These are phyloP conservation scores for Laetiporus sulphureus DNA, from an alignment of 1,284 basidiomycete species.

Conservation along the genomic window DNA sequence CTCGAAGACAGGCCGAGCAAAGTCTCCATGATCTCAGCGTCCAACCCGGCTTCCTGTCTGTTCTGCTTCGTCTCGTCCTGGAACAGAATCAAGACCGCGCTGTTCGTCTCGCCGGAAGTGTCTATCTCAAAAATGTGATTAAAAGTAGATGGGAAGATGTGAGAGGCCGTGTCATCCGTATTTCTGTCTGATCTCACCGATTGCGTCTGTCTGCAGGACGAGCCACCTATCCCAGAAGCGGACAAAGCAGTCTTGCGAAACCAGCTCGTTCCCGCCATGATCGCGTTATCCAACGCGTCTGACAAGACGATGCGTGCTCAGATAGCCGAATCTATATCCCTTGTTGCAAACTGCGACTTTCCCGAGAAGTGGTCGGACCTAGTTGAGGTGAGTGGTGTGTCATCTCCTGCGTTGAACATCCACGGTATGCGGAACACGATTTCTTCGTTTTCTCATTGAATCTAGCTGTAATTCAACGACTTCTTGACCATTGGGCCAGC, in stretches of 20 bases:
- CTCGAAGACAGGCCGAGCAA: slow-evolving; percentile 77
- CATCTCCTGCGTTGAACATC: background rate
- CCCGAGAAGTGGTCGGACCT: slow-evolving; percentile 80
- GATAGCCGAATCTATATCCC: slow-evolving; percentile 83
- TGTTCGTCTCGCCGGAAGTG: slow-evolving; percentile 73
- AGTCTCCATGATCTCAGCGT: slow-evolving; percentile 58
- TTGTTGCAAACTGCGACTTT: slow-evolving; percentile 86
- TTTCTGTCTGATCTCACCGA: slow-evolving; percentile 5
- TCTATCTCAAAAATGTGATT: slow-evolving; percentile 87
- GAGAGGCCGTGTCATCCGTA: slow-evolving; percentile 19
- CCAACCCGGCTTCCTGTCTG: slow-evolving; percentile 75
- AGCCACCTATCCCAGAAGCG: slow-evolving; percentile 48
- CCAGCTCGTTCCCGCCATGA: slow-evolving; percentile 79
- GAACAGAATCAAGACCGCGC: slow-evolving; percentile 60
- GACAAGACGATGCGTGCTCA: slow-evolving; percentile 73
- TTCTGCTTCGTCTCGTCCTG: slow-evolving; percentile 69
- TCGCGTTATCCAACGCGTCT: slow-evolving; percentile 58
- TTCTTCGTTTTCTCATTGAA: too few species aligned
- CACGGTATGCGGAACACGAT: too few species aligned
- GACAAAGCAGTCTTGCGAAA: slow-evolving; percentile 67
- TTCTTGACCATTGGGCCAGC: too few species aligned
- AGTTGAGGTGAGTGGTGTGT: slow-evolving; percentile 33
- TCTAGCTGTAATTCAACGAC: too few species aligned
- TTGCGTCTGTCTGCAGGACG: slow-evolving; percentile 41
- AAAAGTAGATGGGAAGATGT: slow-evolving; percentile 87